Conservation (phyloP, 257 asterid species). For the Lycium ferocissimum region DNA sequence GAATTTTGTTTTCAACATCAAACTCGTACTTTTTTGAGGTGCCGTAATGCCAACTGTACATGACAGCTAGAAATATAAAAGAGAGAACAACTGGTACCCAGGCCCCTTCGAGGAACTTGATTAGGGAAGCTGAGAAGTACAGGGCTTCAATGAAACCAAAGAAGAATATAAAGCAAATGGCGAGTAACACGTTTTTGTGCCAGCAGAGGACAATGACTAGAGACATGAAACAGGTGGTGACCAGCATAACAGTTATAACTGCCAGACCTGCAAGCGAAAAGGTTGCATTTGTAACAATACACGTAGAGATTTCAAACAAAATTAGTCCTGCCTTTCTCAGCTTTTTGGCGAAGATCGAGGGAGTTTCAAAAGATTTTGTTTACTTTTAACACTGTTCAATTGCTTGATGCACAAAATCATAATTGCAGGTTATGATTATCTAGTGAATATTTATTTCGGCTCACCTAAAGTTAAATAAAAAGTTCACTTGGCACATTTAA, state of each 20-base stretch:
- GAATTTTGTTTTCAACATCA: conserved; percentile 83
- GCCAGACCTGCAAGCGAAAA: conserved; percentile 73
- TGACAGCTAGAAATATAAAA: conserved; percentile 62
- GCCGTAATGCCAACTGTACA: conserved; percentile 92
- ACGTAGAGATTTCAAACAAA: background rate
- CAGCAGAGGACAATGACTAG: conserved; percentile 90
- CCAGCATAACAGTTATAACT: conserved; percentile 95
- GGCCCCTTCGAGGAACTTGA: conserved; percentile 94
- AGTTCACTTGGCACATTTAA: no score
- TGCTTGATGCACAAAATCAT: background rate
- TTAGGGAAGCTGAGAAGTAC: conserved; percentile 93
- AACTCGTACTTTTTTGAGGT: conserved; percentile 83
- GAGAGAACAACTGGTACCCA: conserved; percentile 94
- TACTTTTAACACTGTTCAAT: background rate
- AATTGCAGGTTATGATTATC: background rate
- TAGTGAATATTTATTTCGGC: background rate
- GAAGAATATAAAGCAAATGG: conserved; percentile 74
- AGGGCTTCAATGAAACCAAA: conserved; percentile 94
- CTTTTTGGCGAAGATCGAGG: background rate
- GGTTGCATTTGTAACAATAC: conserved; percentile 31
- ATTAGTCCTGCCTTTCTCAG: background rate
- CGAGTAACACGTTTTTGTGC: conserved; percentile 64
- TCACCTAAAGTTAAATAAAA: background rate
- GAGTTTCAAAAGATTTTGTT: no score
- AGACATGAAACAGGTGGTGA: conserved; percentile 91